Evolutionary conservation across 768 basidiomycete genomes (phyloP).

Genomic region (Cystobasidium onofrii): DNA sequence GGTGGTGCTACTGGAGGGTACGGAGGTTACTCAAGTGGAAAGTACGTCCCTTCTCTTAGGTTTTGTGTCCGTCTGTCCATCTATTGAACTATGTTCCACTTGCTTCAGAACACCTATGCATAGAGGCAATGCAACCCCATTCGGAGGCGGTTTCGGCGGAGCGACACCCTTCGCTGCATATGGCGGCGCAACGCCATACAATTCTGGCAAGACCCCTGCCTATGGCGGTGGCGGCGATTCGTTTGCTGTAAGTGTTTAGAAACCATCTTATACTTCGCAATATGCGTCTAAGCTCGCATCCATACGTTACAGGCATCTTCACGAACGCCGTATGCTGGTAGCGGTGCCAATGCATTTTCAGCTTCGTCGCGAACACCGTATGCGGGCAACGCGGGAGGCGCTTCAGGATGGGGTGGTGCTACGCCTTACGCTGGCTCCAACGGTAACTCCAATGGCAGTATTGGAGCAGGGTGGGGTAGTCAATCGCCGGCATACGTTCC

Average conservation of each 20-base stretch:
- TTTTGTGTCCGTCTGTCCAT: background rate
- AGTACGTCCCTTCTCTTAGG: conserved; percentile 41
- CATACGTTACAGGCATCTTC: background rate
- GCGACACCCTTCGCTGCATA: conserved; percentile 39
- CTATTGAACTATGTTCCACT: too few species aligned
- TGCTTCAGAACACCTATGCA: conserved; percentile 9
- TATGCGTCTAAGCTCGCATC: background rate
- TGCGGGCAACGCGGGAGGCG: conserved; percentile 44
- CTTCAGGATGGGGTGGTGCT: conserved; percentile 44
- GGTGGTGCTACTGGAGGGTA: conserved; percentile 35
- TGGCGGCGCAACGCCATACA: conserved; percentile 49
- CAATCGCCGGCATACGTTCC: conserved; percentile 26
- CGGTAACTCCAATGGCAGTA: conserved; percentile 43
- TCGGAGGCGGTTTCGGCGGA: conserved; percentile 29
- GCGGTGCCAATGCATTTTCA: conserved; percentile 2
- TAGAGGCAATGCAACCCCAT: conserved; percentile 39
- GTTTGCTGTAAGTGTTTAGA: background rate
- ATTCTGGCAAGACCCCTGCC: conserved; percentile 54
- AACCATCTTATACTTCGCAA: background rate
- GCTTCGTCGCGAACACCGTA: conserved; percentile 51
- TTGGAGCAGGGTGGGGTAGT: conserved; percentile 38
- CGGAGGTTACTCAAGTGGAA: conserved; percentile 46
- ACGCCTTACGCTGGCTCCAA: conserved; percentile 15
- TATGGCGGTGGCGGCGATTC: conserved; percentile 49
- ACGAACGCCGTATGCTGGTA: conserved; percentile 5